Evolutionary conservation across 768 basidiomycete species (phyloP).

Genomic region (Suillus placidus): DNA sequence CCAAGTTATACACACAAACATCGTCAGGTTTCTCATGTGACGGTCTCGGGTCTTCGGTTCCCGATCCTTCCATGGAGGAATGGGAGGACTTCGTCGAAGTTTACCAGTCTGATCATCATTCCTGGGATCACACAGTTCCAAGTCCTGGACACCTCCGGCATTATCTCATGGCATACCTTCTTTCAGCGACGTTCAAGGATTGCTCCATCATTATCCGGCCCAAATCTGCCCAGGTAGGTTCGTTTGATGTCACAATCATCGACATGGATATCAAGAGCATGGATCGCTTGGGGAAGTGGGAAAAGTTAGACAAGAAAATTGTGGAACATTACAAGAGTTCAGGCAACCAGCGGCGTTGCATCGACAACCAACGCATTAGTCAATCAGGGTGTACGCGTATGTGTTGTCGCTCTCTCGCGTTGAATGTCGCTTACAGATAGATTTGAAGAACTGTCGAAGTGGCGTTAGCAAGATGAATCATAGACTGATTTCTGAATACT

Average conservation of each 20-base stretch:
- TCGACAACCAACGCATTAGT: conserved; percentile 15
- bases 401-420: not conserved
- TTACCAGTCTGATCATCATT: conserved; percentile 45
- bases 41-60: conserved; percentile 32
- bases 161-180: conserved; percentile 73
- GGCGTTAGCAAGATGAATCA: not conserved
- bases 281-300: conserved; percentile 68
- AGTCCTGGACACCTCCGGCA: conserved; percentile 53
- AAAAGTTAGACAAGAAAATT: conserved; percentile 71
- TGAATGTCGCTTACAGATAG: not conserved
- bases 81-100: conserved; percentile 64
- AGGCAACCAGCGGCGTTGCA: conserved; percentile 20
- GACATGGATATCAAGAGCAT: conserved; percentile 86
- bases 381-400: not conserved
- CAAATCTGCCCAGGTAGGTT: conserved; percentile 7
- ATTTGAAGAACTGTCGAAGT: not conserved
- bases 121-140: conserved; percentile 42
- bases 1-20: conserved; percentile 39
- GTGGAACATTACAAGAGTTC: conserved; percentile 43
- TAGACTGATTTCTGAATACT: not conserved
- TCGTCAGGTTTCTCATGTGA: conserved; percentile 5
- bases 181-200: conserved; percentile 96
- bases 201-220: conserved; percentile 72
- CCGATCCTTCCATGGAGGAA: conserved; percentile 63
- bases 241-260: conserved; percentile 52